Evolutionary conservation across 108 stramenopile species (phyloP).

Genomic region (Chaetoceros muelleri): DNA sequence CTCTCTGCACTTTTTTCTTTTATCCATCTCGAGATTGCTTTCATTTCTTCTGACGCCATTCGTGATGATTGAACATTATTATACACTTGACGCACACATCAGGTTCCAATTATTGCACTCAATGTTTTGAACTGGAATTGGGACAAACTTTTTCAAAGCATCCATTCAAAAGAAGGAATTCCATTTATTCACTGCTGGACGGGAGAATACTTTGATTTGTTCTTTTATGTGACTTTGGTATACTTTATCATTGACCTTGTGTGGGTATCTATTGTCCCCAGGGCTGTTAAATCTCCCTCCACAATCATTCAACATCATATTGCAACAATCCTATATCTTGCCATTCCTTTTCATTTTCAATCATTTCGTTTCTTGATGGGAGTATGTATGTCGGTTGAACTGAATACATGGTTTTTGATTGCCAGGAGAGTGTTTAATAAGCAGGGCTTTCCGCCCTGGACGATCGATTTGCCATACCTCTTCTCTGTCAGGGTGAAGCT

Average conservation of each 20-base stretch:
- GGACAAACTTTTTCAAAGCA: constrained; percentile 41
- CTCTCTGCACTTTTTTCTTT: too few species aligned
- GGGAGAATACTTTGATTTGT: constrained; percentile 64
- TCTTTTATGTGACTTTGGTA: constrained; percentile 35
- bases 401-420: constrained; percentile 88
- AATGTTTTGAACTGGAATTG: constrained; percentile 84
- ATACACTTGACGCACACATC: background rate
- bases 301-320: constrained; percentile 79
- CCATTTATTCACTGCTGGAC: constrained; percentile 35
- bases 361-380: constrained; percentile 77
- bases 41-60: too few species aligned
- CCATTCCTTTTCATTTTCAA: constrained; percentile 41
- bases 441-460: constrained; percentile 74
- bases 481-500: constrained; percentile 72
- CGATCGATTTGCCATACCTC: constrained; percentile 37
- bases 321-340: constrained; percentile 61
- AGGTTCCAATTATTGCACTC: constrained; percentile 62
- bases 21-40: too few species aligned
- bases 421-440: constrained; percentile 86
- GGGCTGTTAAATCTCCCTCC: constrained; percentile 50
- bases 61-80: too few species aligned
- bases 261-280: constrained; percentile 54
- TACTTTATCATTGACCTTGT: constrained; percentile 67
- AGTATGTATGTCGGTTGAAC: constrained; percentile 70
- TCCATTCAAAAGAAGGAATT: constrained; percentile 16